Evolutionary conservation across 2,329 filamentous ascomycete species (phyloP), one percentile per base, ranked within the genome.

Genomic region (Biscogniauxia marginata): DNA sequence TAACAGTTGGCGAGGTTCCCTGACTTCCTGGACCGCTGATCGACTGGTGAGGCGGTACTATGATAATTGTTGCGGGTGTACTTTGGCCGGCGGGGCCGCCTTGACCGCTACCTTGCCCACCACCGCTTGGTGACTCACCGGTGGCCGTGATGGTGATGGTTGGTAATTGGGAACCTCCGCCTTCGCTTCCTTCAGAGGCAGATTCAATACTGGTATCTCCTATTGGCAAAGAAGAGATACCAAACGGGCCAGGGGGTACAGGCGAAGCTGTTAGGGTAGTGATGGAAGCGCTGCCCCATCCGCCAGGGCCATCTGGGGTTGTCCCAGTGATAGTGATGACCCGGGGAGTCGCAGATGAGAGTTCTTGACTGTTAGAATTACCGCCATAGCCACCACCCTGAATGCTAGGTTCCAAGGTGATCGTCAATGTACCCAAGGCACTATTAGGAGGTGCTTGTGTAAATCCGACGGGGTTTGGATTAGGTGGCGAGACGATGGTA

Each of bases 91-190:
- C 50, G 19, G 50, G 46, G 16, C 47, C 47, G 25, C 49, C 44
- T 19, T 50, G 50, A 39, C 49, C 46, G 19, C 54, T 57, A 44
- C 48, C 16, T 21, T 49, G 21, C 13, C 18, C 25, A 16, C 44
- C 50, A 53, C 56, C 56, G 54, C 55, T 57, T 53, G 64, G 52
- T 22, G 63, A 61, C 9, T 23, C 58, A 7, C 57, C 59, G 49
- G 65, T 63, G 23, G 62, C 56, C 48, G 67, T 68, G 54, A 69
- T 57, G 9, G 67, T 69, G 47, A 69, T 55, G 19, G 67, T 69
- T 52, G 62, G 56, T 20, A 64, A 50, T 49, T 62, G 60, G 16
- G 63, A 49, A 49, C 47, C 57, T 9, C 60, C 59, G 25, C 60
- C 56, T 18, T 61, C 43, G 22, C 56, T 59, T 25, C 59, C 57